Base-by-base conservation (phyloP, 2,329 filamentous ascomycete genomes). In the Botrytis elliptica region DNA sequence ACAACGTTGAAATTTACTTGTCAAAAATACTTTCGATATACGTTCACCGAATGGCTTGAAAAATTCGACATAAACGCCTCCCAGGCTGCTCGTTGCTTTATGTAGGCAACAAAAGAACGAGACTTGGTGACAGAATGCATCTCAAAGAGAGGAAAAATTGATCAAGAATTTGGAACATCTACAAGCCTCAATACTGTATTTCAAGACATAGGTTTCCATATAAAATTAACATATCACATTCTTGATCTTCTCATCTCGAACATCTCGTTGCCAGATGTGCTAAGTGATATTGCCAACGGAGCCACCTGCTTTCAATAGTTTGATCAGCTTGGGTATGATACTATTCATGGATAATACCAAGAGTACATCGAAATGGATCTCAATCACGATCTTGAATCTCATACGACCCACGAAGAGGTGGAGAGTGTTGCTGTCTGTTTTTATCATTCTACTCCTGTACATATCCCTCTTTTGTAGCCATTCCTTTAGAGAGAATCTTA, bases 221-320 rank as follows among this genome's bases (percentile, higher is more conserved):
- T 10, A 18, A 22, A 42, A 40, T 25, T 42, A 40, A 42, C 18
- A 71, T 52, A 55, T 71, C 69, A 71, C 12, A 42, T 65, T 66
- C 20, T 55, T 12, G 25, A 55, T 52, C 25, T 68, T 42, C 49
- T 57, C 18, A 49, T 36, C 63, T 49, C 42, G 2, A 25, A 57
- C 55, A 42, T 42, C 20, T 44, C 33, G 22, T 38, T 38, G 20
- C 16, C 49, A 20, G 49, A 16, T 25, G 49, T 52, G 55, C n/a
- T 25, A 42, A 57, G 44, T 7, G 8, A 65, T 42, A 52, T 33
- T 55, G 57, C 46, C 25, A 16, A 29, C 59, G 2, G 52, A 57
- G 46, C 44, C 57, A 33, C 69, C 25, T 66, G 44, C 69, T 71
- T 71, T 65, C 69, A 40, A 71, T 71, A 71, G 69, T 71, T 65